Percentiles rank a stretch among this genome's conserved stretches.
Conservation (phyloP, 345 rosid genomes). For the Durio zibethinus region DNA sequence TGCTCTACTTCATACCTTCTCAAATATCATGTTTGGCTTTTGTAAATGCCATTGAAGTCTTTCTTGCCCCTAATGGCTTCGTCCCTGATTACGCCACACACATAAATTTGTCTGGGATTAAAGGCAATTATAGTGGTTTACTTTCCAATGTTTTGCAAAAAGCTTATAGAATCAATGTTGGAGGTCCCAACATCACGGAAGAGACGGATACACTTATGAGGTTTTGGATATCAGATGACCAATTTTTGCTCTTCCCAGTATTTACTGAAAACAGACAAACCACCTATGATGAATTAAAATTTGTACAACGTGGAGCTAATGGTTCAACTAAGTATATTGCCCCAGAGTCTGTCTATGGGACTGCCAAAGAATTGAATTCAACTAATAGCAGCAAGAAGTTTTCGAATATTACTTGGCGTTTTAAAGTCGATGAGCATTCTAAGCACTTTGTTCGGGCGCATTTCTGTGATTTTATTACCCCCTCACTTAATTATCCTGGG, state of each 20-base stretch:
- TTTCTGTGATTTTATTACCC: conserved; percentile 43
- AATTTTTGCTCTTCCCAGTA: conserved; percentile 10
- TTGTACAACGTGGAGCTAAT: background rate
- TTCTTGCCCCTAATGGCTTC: conserved; percentile 32
- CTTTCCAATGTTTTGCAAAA: conserved; percentile 28
- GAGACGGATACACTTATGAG: conserved; percentile 41
- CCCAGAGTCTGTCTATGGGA: conserved; percentile 40
- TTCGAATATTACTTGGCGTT: conserved; percentile 48
- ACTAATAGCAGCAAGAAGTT: background rate
- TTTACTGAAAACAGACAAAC: background rate
- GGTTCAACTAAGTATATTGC: conserved; percentile 27
- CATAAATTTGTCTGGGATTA: background rate
- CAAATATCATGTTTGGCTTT: conserved; percentile 35
- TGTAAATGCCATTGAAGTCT: conserved; percentile 62
- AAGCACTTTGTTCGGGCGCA: conserved; percentile 43
- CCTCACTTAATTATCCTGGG: background rate
- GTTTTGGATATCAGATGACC: conserved; percentile 37
- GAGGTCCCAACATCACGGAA: conserved; percentile 25
- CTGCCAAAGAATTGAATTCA: conserved; percentile 30
- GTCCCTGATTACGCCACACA: conserved; percentile 10
- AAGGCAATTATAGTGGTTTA: background rate
- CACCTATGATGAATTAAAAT: background rate
- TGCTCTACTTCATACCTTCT: conserved; percentile 36
- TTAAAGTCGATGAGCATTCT: conserved; percentile 34
- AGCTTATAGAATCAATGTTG: conserved; percentile 41